These are phyloP conservation scores for Aspergillus luchuensis DNA, from an alignment of 2,329 filamentous ascomycete species.

Conservation along the genomic window DNA sequence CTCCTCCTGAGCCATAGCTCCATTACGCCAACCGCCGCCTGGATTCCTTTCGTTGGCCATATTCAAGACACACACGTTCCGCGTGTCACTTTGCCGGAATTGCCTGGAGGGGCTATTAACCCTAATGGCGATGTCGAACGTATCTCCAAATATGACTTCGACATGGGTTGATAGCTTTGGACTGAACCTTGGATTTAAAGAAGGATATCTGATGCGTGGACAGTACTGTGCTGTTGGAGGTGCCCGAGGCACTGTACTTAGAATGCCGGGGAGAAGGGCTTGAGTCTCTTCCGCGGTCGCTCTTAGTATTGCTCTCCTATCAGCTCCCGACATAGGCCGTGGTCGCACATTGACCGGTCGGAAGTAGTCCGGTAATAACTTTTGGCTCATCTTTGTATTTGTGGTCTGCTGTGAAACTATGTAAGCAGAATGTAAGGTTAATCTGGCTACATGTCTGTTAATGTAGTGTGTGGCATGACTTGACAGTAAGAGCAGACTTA, in stretches of 20 bases:
- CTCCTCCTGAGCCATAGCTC: conserved; percentile 69
- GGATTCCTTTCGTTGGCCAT: conserved; percentile 61
- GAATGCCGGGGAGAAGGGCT: conserved; percentile 50
- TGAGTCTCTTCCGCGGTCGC: conserved; percentile 53
- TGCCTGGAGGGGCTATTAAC: conserved; percentile 27
- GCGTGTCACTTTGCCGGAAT: conserved; percentile 25
- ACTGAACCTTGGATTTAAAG: conserved; percentile 47
- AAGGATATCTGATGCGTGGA: conserved; percentile 40
- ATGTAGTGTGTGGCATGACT: neutral
- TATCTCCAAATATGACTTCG: conserved; percentile 59
- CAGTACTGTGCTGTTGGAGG: conserved; percentile 44
- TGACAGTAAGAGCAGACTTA: neutral
- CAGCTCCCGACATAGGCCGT: neutral
- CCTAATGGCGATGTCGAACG: conserved; percentile 58
- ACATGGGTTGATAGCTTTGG: conserved; percentile 47
- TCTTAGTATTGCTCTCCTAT: conserved; percentile 36
- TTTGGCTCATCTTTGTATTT: neutral
- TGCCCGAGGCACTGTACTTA: conserved; percentile 47
- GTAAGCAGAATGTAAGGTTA: neutral
- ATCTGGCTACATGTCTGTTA: neutral
- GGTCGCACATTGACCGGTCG: neutral
- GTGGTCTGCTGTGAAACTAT: neutral
- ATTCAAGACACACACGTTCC: conserved; percentile 63
- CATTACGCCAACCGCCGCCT: conserved; percentile 66
- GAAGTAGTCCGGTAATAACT: neutral